These are phyloP conservation scores for Sistotremastrum niveocremeum DNA, from an alignment of 768 basidiomycete species.

Conservation along the genomic window DNA sequence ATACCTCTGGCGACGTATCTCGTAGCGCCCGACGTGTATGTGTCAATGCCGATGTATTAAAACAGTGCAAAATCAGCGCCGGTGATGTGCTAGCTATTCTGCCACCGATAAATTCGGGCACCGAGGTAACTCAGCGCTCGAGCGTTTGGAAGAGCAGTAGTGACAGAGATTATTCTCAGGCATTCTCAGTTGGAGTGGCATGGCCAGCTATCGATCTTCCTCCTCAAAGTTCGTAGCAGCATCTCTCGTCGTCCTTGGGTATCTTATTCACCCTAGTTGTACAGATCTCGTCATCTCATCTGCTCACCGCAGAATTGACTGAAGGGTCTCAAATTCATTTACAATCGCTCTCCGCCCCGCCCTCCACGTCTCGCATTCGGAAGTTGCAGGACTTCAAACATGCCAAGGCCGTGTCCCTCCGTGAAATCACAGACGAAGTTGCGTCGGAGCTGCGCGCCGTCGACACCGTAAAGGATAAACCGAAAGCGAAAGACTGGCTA, in stretches of 20 bases:
- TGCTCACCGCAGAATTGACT: slow-evolving; percentile 46
- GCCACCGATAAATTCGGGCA: slow-evolving; percentile 20
- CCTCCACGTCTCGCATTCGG: slow-evolving; percentile 29
- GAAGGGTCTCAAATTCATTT: slow-evolving; percentile 36
- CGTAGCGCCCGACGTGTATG: slow-evolving; percentile 52
- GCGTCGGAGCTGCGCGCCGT: neutral
- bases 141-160: neutral
- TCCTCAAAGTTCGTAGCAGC: slow-evolving; percentile 36
- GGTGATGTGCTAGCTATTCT: slow-evolving; percentile 55
- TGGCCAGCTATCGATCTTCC: slow-evolving; percentile 64
- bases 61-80: slow-evolving; percentile 45
- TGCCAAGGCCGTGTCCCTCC: slow-evolving; percentile 38
- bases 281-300: slow-evolving; percentile 38
- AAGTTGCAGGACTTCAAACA: slow-evolving; percentile 35
- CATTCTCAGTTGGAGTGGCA: slow-evolving; percentile 52
- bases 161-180: slow-evolving; percentile 20
- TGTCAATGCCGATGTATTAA: slow-evolving; percentile 48
- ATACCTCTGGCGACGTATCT: slow-evolving; percentile 15
- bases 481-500: slow-evolving; percentile 43
- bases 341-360: slow-evolving; percentile 27
- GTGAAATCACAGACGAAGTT: slow-evolving; percentile 25
- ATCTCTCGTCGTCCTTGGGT: slow-evolving; percentile 2
- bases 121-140: slow-evolving; percentile 17
- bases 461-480: neutral
- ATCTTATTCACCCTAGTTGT: slow-evolving; percentile 29